Percentiles rank a stretch among this genome's conserved stretches.
These are phyloP conservation scores for Panellus pusillus DNA, from an alignment of 768 basidiomycete species.

Conservation along the genomic window DNA sequence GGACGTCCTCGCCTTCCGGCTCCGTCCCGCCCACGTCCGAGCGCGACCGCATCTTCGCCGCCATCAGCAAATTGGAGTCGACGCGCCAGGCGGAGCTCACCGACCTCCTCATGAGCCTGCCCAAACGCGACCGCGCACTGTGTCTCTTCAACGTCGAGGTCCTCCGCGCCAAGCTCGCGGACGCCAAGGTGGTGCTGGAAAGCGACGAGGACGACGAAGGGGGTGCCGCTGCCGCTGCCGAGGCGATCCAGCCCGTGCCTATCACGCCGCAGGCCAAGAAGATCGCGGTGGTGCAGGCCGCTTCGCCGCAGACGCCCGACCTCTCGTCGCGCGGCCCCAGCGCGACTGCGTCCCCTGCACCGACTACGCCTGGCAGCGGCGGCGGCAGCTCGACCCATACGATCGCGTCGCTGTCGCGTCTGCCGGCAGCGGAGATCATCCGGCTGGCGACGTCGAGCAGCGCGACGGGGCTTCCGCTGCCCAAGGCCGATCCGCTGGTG, in stretches of 20 bases:
- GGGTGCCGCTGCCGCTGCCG: no score
- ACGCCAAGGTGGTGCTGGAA: conserved; percentile 81
- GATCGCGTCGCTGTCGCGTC: conserved; percentile 64
- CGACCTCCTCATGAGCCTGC: conserved; percentile 80
- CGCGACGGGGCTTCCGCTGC: conserved; percentile 54
- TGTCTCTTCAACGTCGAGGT: conserved; percentile 88
- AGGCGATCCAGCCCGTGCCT: conserved; percentile 33
- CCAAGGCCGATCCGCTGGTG: conserved; percentile 70
- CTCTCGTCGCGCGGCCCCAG: conserved; percentile 74
- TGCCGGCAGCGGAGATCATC: conserved; percentile 78
- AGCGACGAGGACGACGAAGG: conserved; percentile 51
- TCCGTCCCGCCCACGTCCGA: conserved; percentile 63
- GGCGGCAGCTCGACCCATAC: conserved; percentile 52
- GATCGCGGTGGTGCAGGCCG: conserved; percentile 32
- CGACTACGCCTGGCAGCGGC: conserved; percentile 69
- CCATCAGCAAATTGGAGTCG: conserved; percentile 65
- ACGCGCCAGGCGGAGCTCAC: conserved; percentile 63
- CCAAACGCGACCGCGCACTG: conserved; percentile 87
- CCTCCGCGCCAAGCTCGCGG: conserved; percentile 71
- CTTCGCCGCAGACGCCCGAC: conserved; percentile 74
- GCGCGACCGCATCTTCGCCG: conserved; percentile 68
- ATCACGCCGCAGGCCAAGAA: conserved; percentile 70
- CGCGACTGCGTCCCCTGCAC: conserved; percentile 68
- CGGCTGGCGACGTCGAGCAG: conserved; percentile 56
- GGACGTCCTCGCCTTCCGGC: conserved; percentile 79